Evolutionary conservation across 106 monocot species (phyloP), one percentile per base, ranked within the genome.

Genomic region (Dendrobium catenatum): DNA sequence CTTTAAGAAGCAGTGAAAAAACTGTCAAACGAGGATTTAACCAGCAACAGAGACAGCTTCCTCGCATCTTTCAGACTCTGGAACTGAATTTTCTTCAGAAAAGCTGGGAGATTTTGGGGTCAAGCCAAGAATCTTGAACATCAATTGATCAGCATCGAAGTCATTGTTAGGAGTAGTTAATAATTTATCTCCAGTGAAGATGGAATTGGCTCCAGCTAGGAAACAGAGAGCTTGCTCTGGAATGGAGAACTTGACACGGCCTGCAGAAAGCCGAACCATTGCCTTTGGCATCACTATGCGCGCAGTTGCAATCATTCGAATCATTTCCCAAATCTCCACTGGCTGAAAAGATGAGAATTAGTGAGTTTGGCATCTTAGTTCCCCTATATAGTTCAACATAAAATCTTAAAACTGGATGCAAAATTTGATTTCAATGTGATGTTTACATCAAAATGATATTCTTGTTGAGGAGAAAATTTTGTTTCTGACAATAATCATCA

Each of bases 281-380:
- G 97, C 92, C 68, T 89, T 93, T 2, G 97, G 97, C 97, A 98
- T 98, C 78, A 88, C 89, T 49, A 98, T 98, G 20, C 97, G 92
- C 5, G 97, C 94, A 0, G 97, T 93, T 6, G 91, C 92, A 44
- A 98, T 98, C 97, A 98, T 98, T 31, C 94, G 83, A 54, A 98
- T 86, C 97, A 98, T 98, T 80, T 98, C 97, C 97, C 97, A 98
- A 42, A 98, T 95, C 82, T 98, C 89, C 41, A 91, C 87, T 47
- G 89, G 85, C 91, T 89, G 84, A 79, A n/a, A 43, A 70, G 4
- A 33, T 16, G 2, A 22, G 9, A 66, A 66, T 7, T n/a, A n/a
- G n/a, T 9, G 2, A 9, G 22, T 26, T 24, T 66, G 26, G 64
- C 26, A 66, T 24, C 26, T 24, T 24, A 66, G 64, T 66, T 51